phyloP scores from a whole-genome alignment of 768 basidiomycete species.

The Rhodotorula babjevae region DNA sequence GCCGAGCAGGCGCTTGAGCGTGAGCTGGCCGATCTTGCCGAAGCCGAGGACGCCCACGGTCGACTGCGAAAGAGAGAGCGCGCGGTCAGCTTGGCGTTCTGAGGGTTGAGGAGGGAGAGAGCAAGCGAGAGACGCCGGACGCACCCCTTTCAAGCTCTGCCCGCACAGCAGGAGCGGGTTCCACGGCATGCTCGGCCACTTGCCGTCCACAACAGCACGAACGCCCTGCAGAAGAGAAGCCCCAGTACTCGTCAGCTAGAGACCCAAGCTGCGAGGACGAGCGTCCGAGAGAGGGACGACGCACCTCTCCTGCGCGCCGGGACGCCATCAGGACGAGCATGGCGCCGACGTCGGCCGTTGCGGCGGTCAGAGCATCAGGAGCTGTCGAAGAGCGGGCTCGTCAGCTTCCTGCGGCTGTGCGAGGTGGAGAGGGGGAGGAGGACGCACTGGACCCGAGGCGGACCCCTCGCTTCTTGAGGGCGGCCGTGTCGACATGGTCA shows the following conservation, averaged over 20 bases:
- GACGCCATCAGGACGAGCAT: slow-evolving; percentile 93
- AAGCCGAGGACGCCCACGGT: slow-evolving; percentile 91
- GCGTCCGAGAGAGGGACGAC: slow-evolving; percentile 51
- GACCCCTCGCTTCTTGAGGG: slow-evolving; percentile 60
- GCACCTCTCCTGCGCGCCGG: slow-evolving; percentile 68
- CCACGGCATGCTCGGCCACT: slow-evolving; percentile 82
- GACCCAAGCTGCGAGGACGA: background rate
- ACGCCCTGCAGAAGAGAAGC: slow-evolving; percentile 2
- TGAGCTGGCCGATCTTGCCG: slow-evolving; percentile 78
- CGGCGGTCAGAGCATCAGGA: slow-evolving; percentile 86
- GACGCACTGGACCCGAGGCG: slow-evolving; percentile 69
- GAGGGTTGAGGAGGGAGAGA: background rate
- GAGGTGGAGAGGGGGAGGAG: background rate
- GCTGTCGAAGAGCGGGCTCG: slow-evolving; percentile 43
- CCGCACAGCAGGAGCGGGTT: slow-evolving; percentile 78
- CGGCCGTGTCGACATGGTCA: slow-evolving; percentile 72
- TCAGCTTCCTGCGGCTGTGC: background rate
- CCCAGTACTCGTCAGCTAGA: too few species aligned
- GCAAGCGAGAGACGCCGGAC: background rate
- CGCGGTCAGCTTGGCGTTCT: background rate
- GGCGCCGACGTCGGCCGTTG: slow-evolving; percentile 83
- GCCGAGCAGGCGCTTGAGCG: slow-evolving; percentile 68
- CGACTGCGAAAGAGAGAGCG: slow-evolving; percentile 25
- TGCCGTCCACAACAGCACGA: slow-evolving; percentile 24
- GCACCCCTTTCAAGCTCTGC: slow-evolving; percentile 48